A percentile compares a stretch with the other conserved stretches of the same genome.
Evolutionary conservation across 2,329 filamentous ascomycete species (phyloP).

Genomic region (Clathrospora elynae): DNA sequence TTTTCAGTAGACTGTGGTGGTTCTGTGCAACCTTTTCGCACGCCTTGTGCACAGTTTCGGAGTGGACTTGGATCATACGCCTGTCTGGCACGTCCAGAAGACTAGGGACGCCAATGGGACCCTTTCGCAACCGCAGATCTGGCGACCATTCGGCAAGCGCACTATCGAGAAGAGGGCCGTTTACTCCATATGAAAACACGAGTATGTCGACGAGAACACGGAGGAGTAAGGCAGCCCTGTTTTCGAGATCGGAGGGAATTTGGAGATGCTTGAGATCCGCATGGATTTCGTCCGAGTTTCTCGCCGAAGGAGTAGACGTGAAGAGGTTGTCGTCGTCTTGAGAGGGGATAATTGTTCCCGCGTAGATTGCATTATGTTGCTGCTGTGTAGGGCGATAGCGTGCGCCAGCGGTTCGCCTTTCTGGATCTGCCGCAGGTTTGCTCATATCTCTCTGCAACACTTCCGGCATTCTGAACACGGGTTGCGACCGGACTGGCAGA

Average conservation of each 20-base stretch:
- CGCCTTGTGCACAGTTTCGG: constrained; percentile 1
- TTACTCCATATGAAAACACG: constrained; percentile 2
- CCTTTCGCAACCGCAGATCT: neutral
- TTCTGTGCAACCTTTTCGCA: constrained; percentile 1
- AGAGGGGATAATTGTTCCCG: too few relatives aligned
- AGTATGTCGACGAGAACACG: constrained; percentile 7
- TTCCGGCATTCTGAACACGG: too few relatives aligned
- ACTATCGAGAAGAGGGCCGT: neutral
- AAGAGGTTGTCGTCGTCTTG: too few relatives aligned
- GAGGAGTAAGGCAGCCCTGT: neutral
- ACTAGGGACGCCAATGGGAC: neutral
- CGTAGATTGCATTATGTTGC: too few relatives aligned
- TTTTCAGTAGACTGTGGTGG: constrained; percentile 3
- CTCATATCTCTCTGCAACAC: too few relatives aligned
- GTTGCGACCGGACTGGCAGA: too few relatives aligned
- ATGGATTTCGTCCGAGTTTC: too few relatives aligned
- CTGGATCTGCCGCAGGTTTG: too few relatives aligned
- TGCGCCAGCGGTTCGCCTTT: too few relatives aligned
- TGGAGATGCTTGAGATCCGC: too few relatives aligned
- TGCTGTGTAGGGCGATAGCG: too few relatives aligned
- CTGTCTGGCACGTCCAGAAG: neutral
- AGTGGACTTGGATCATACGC: neutral
- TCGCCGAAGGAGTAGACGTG: too few relatives aligned
- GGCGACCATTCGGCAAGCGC: constrained; percentile 4
- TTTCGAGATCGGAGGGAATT: neutral